phyloP scores from a whole-genome alignment of 1,284 basidiomycete species.

The Sparassis latifolia region DNA sequence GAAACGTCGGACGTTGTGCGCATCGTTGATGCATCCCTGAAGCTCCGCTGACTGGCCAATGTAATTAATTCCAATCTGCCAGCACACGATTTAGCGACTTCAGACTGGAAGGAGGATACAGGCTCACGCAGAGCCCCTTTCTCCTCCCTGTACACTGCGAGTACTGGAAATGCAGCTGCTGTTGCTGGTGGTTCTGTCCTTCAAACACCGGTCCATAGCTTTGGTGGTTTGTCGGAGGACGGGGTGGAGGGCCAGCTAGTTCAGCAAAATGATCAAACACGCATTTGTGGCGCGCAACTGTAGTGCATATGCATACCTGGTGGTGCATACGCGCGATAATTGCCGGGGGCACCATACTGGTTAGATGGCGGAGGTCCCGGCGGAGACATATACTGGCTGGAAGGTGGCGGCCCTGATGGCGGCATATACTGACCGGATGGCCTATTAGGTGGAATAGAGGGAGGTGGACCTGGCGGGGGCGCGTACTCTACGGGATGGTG shows the following conservation, averaged over 20 bases:
- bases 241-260: constrained; percentile 34
- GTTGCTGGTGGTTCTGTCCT: constrained; percentile 39
- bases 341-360: constrained; percentile 4
- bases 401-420: constrained; percentile 16
- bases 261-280: not conserved
- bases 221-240: constrained; percentile 60
- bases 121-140: constrained; percentile 70
- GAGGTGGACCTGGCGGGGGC: constrained; percentile 21
- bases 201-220: constrained; percentile 62
- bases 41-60: constrained; percentile 56
- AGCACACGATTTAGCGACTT: not conserved
- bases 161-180: constrained; percentile 66
- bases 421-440: constrained; percentile 17
- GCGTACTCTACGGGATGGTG: constrained; percentile 14
- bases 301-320: constrained; percentile 20
- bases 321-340: constrained; percentile 15
- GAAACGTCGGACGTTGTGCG: constrained; percentile 70
- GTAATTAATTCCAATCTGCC: constrained; percentile 82
- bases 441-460: constrained; percentile 8
- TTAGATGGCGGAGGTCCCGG: constrained; percentile 3
- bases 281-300: not conserved
- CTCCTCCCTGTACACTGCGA: constrained; percentile 79
- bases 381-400: no score
- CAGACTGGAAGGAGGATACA: not conserved
- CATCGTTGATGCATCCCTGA: constrained; percentile 87